phyloP scores from a whole-genome alignment of 164 flowering plant species.

The Umbellularia californica region DNA sequence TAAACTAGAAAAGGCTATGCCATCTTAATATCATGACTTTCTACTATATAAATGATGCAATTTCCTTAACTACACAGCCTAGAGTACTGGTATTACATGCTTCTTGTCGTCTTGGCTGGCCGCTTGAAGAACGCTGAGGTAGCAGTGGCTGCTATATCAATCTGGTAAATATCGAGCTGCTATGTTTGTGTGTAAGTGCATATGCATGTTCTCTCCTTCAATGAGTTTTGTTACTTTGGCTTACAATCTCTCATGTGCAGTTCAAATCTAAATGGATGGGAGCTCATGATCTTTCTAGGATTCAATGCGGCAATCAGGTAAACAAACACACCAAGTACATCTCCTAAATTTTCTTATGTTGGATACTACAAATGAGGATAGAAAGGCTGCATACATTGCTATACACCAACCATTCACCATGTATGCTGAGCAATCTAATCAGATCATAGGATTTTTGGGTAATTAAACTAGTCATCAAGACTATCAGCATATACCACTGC shows the following conservation, averaged over 20 bases:
- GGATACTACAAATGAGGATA: not conserved
- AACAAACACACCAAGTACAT: not conserved
- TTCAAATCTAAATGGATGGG: conserved; percentile 36
- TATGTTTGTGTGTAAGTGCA: not conserved
- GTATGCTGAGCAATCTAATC: not conserved
- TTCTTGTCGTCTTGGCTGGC: conserved; percentile 39
- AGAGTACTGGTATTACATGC: conserved; percentile 40
- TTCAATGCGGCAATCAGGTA: conserved; percentile 49
- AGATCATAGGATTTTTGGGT: too few species aligned
- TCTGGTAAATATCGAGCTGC: conserved; percentile 25
- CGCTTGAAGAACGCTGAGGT: conserved; percentile 30
- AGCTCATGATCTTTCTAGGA: conserved; percentile 33
- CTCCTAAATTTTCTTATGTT: not conserved
- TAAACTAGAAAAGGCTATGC: not conserved
- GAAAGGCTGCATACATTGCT: not conserved
- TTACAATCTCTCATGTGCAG: conserved; percentile 20
- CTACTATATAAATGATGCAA: not conserved
- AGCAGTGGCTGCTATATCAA: conserved; percentile 42
- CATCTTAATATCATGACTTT: not conserved
- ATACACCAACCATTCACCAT: not conserved
- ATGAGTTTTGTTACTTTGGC: not conserved
- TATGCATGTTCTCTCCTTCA: not conserved
- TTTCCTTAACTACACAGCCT: conserved; percentile 24
- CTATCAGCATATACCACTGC: too few species aligned
- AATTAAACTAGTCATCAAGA: too few species aligned